Conservation (phyloP, 2,329 filamentous ascomycete species). For the Phialophora verrucosa region DNA sequence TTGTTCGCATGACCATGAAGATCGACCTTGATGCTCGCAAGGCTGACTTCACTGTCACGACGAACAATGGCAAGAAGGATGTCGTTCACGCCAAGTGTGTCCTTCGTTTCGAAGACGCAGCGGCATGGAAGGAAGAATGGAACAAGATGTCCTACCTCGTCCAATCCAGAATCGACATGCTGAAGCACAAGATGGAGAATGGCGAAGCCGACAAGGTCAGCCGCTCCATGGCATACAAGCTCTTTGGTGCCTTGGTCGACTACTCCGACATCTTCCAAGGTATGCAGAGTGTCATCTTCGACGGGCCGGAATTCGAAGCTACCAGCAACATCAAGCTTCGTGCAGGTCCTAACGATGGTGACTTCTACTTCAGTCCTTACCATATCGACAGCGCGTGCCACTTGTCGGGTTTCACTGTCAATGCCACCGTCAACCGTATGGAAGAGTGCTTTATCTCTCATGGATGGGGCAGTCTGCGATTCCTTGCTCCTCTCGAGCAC, state of each 20-base stretch:
- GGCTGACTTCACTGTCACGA: constrained; percentile 39
- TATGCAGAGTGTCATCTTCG: constrained; percentile 47
- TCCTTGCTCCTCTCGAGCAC: constrained; percentile 58
- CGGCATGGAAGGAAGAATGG: constrained; percentile 43
- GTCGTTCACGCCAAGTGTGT: constrained; percentile 42
- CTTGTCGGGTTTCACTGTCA: constrained; percentile 46
- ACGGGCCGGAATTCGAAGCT: constrained; percentile 48
- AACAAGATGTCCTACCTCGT: constrained; percentile 43
- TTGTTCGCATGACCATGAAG: constrained; percentile 36
- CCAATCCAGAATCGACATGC: constrained; percentile 43
- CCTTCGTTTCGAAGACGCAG: constrained; percentile 41
- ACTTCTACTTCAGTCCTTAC: constrained; percentile 47
- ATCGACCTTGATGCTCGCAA: constrained; percentile 39
- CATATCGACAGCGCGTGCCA: constrained; percentile 49
- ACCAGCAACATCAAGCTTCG: constrained; percentile 44
- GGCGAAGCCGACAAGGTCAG: constrained; percentile 43
- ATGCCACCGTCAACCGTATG: constrained; percentile 59
- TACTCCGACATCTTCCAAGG: constrained; percentile 45
- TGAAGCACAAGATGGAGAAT: constrained; percentile 42
- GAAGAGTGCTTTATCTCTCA: constrained; percentile 67
- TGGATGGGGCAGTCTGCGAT: constrained; percentile 66
- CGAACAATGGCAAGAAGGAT: constrained; percentile 39
- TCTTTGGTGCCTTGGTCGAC: constrained; percentile 46
- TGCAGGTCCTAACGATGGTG: constrained; percentile 40
- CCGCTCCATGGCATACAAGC: constrained; percentile 46